phyloP scores from a whole-genome alignment of 805 yeast genomes.

The Candida patagonica region DNA sequence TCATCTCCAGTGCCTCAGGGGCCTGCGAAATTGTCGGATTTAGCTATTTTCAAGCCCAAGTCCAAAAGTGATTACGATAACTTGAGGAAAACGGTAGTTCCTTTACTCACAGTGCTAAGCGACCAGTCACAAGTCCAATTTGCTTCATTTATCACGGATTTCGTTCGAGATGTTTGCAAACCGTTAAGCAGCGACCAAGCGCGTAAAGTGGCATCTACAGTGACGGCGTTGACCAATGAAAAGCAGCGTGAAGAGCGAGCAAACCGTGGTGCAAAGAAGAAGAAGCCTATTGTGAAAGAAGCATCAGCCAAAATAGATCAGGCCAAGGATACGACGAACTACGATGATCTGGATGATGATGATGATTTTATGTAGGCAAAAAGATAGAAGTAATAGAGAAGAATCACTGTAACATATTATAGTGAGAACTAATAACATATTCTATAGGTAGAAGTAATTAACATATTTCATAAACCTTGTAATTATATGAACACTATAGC shows the following conservation, averaged over 20 bases:
- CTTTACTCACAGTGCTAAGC: slow-evolving; percentile 51
- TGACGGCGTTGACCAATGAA: slow-evolving; percentile 71
- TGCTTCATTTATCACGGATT: slow-evolving; percentile 71
- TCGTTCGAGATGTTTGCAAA: slow-evolving; percentile 71
- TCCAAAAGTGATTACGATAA: slow-evolving; percentile 72
- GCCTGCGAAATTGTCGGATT: slow-evolving; percentile 29
- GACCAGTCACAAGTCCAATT: slow-evolving; percentile 58
- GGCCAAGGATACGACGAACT: slow-evolving; percentile 42
- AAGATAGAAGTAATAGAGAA: too few relatives aligned
- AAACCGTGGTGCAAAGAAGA: slow-evolving; percentile 81
- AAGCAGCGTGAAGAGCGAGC: slow-evolving; percentile 87
- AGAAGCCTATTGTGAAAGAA: slow-evolving; percentile 75
- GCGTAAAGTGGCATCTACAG: slow-evolving; percentile 76
- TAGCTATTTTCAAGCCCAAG: slow-evolving; percentile 71
- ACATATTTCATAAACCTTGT: too few relatives aligned
- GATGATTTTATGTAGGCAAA: slow-evolving; percentile 31
- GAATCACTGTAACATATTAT: too few relatives aligned
- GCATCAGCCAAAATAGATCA: slow-evolving; percentile 60
- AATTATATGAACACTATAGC: too few relatives aligned
- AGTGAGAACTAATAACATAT: too few relatives aligned
- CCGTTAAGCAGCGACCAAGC: slow-evolving; percentile 77
- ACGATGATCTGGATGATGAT: slow-evolving; percentile 34
- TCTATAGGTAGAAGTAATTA: too few relatives aligned
- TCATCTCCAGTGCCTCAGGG: slow-evolving; percentile 33
- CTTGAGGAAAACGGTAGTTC: slow-evolving; percentile 61